Percentiles rank a stretch among this genome's conserved stretches.
Conservation (phyloP, 805 yeast species). For the Hanseniaspora hatyaiensis region DNA sequence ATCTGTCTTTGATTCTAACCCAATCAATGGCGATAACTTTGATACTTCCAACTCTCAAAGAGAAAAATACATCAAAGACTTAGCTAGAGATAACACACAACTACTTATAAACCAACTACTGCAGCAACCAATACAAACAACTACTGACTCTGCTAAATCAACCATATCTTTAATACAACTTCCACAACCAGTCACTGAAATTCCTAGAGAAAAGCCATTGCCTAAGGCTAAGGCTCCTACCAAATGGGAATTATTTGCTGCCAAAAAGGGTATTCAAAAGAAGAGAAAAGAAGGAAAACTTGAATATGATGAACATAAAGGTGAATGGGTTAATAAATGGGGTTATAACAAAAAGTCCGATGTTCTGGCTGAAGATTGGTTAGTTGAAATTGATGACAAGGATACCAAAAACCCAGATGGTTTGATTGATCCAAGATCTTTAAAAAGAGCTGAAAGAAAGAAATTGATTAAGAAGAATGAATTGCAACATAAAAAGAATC, state of each 20-base stretch:
- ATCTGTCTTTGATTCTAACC: constrained; percentile 81
- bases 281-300: constrained; percentile 81
- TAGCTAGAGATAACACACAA: constrained; percentile 87
- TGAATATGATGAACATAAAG: constrained; percentile 77
- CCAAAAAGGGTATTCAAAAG: constrained; percentile 84
- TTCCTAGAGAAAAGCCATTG: constrained; percentile 91
- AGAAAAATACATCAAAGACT: constrained; percentile 51
- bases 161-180: constrained; percentile 71
- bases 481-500: constrained; percentile 72
- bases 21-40: constrained; percentile 54
- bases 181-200: constrained; percentile 68
- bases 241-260: constrained; percentile 95
- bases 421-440: constrained; percentile 74
- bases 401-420: constrained; percentile 49
- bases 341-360: constrained; percentile 80
- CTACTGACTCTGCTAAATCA: constrained; percentile 60
- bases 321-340: constrained; percentile 98
- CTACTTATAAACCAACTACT: constrained; percentile 79
- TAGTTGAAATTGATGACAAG: constrained; percentile 82
- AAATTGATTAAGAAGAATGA: constrained; percentile 72
- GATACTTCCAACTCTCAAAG: constrained; percentile 41
- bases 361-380: constrained; percentile 73
- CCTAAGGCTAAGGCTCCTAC: constrained; percentile 89
- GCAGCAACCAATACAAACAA: constrained; percentile 77
- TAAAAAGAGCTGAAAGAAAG: constrained; percentile 74